phyloP scores from a whole-genome alignment of 2,329 filamentous ascomycete species.

The Xylariales sp. region DNA sequence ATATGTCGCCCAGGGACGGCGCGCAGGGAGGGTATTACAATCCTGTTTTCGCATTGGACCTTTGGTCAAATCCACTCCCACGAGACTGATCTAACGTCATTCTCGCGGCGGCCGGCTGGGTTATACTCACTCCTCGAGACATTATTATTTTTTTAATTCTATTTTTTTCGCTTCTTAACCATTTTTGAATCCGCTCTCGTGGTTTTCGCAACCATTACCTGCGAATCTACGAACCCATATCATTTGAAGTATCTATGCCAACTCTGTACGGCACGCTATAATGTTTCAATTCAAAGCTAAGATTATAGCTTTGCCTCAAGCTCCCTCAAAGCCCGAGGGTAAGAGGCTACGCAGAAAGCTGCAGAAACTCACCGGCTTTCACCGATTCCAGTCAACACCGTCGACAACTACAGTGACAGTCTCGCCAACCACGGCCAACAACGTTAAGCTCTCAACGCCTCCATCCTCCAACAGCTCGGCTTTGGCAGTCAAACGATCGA shows the following conservation, averaged over 20 bases:
- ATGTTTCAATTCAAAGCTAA: conserved; percentile 5
- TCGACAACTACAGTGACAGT: too few species aligned
- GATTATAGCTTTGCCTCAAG: not conserved
- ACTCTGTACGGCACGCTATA: too few species aligned
- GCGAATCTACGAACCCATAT: too few species aligned
- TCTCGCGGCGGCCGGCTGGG: too few species aligned
- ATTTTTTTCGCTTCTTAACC: too few species aligned
- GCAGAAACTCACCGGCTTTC: conserved; percentile 21
- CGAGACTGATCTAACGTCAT: conserved; percentile 16
- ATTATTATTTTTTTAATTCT: too few species aligned
- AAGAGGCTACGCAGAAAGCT: conserved; percentile 25
- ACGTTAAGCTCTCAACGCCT: not conserved
- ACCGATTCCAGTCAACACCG: conserved; percentile 13
- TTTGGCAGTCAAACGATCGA: too few species aligned
- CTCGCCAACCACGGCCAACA: conserved; percentile 12
- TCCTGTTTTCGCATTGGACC: conserved; percentile 25
- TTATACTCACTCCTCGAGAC: too few species aligned
- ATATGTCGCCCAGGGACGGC: conserved; percentile 15
- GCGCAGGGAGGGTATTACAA: conserved; percentile 13
- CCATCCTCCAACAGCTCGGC: conserved; percentile 3
- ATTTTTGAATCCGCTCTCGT: too few species aligned
- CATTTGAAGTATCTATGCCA: too few species aligned
- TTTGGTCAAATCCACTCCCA: conserved; percentile 3
- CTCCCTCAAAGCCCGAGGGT: conserved; percentile 16
- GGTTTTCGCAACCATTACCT: too few species aligned